These are phyloP conservation scores for Triangularia setosa DNA, from an alignment of 2,329 filamentous ascomycete species.

Conservation along the genomic window DNA sequence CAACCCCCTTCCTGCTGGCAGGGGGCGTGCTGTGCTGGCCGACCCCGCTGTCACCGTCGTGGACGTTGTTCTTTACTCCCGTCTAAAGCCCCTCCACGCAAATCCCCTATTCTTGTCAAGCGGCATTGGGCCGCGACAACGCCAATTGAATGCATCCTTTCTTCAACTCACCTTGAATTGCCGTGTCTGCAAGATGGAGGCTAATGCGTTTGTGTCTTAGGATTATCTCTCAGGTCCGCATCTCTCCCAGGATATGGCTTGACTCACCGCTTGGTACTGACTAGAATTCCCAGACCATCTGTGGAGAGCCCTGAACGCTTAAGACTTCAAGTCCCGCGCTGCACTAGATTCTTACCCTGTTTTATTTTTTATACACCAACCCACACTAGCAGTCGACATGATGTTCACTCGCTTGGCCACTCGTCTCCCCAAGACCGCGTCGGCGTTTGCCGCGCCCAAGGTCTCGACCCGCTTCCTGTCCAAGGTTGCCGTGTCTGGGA, in stretches of 20 bases:
- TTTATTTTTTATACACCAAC: slow-evolving; percentile 17
- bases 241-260: slow-evolving; percentile 25
- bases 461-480: slow-evolving; percentile 33
- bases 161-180: slow-evolving; percentile 2
- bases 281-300: slow-evolving; percentile 44
- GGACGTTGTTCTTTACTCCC: not conserved
- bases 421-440: slow-evolving; percentile 51
- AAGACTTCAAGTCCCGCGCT: slow-evolving; percentile 32
- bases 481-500: slow-evolving; percentile 58
- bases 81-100: slow-evolving; percentile 14
- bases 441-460: slow-evolving; percentile 41
- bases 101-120: not conserved
- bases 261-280: slow-evolving; percentile 45
- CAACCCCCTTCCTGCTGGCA: not conserved
- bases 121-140: slow-evolving; percentile 2
- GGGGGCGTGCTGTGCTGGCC: not conserved
- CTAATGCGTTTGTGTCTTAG: slow-evolving; percentile 47
- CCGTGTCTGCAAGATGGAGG: slow-evolving; percentile 21
- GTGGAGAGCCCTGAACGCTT: slow-evolving; percentile 50
- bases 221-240: slow-evolving; percentile 72
- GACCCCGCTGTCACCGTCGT: slow-evolving; percentile 6
- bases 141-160: slow-evolving; percentile 10
- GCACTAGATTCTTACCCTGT: slow-evolving; percentile 22
- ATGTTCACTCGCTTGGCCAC: slow-evolving; percentile 60
- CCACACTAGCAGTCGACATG: slow-evolving; percentile 41